Conservation (phyloP, 164 flowering plant genomes). For the Annona squamosa region DNA sequence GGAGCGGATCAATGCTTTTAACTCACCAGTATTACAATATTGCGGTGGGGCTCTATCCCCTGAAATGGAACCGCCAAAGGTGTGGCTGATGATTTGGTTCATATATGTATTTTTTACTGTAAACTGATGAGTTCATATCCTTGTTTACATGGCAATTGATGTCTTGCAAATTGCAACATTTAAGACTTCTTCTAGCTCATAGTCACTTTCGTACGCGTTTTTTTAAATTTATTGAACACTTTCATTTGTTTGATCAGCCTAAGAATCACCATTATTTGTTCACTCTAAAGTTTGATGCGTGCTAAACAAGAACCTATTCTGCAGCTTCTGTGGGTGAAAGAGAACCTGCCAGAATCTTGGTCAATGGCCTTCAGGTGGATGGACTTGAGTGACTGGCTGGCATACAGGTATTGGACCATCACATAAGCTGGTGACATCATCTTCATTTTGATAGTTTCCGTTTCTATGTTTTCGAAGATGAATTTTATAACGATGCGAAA, state of each 20-base stretch:
- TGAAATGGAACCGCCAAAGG: constrained; percentile 99
- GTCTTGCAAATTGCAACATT: background rate
- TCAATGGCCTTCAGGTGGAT: constrained; percentile 95
- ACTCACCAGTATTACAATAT: constrained; percentile 86
- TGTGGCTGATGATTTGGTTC: constrained; percentile 12
- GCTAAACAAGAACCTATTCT: constrained; percentile 6
- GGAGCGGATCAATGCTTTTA: constrained; percentile 72
- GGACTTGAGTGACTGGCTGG: constrained; percentile 98
- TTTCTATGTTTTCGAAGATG: background rate
- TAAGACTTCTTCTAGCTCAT: background rate
- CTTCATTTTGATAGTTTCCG: background rate
- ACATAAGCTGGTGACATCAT: constrained; percentile 3
- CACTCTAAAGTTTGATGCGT: background rate
- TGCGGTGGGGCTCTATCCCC: constrained; percentile 93
- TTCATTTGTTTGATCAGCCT: background rate
- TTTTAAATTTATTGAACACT: background rate
- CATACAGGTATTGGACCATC: constrained; percentile 54
- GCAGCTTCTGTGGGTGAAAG: constrained; percentile 99
- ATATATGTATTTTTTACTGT: background rate
- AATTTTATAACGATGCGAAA: background rate
- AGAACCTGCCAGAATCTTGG: constrained; percentile 93
- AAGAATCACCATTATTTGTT: background rate
- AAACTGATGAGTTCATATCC: background rate
- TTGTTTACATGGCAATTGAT: background rate
- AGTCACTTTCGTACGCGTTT: too few relatives aligned